phyloP scores from a whole-genome alignment of 2,329 filamentous ascomycete species.

The Colletotrichum graminicola region DNA sequence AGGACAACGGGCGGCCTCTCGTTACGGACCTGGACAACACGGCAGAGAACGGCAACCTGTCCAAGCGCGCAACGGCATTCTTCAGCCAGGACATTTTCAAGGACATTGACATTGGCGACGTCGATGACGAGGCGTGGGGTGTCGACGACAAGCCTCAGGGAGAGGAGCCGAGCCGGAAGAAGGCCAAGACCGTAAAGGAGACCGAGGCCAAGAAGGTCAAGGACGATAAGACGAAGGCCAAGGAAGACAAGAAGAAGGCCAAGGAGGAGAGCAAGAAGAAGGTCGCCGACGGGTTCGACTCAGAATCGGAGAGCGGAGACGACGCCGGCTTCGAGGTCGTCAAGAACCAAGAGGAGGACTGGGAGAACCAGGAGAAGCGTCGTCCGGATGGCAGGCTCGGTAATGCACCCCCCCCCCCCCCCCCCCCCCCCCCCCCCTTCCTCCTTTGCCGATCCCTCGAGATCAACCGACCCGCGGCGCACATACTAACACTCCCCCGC shows the following conservation, averaged over 20 bases:
- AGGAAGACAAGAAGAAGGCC: conserved; percentile 40
- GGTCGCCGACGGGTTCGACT: conserved; percentile 49
- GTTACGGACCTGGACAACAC: conserved; percentile 56
- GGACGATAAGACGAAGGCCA: conserved; percentile 46
- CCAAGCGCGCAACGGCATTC: conserved; percentile 86
- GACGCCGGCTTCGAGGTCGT: conserved; percentile 72
- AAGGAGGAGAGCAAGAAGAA: conserved; percentile 55
- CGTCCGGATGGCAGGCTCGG: conserved; percentile 73
- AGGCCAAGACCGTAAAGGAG: conserved; percentile 31
- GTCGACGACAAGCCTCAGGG: conserved; percentile 47
- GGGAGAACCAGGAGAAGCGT: conserved; percentile 75
- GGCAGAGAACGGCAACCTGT: conserved; percentile 71
- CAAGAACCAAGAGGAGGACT: conserved; percentile 67
- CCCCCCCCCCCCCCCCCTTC: neutral
- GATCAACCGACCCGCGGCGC: too few species aligned
- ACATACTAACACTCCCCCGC: conserved; percentile 44
- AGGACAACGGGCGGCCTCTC: conserved; percentile 47
- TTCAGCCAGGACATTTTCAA: conserved; percentile 97
- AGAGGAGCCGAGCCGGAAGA: conserved; percentile 27
- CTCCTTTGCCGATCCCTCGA: neutral
- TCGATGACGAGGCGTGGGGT: conserved; percentile 49
- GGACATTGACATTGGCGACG: conserved; percentile 66
- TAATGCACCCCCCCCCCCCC: conserved; percentile 51
- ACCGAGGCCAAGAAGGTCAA: conserved; percentile 47
- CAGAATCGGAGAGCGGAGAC: conserved; percentile 53